Evolutionary conservation across 169 alveolate genomes (phyloP).

Genomic region (Plasmodium gaboni): DNA sequence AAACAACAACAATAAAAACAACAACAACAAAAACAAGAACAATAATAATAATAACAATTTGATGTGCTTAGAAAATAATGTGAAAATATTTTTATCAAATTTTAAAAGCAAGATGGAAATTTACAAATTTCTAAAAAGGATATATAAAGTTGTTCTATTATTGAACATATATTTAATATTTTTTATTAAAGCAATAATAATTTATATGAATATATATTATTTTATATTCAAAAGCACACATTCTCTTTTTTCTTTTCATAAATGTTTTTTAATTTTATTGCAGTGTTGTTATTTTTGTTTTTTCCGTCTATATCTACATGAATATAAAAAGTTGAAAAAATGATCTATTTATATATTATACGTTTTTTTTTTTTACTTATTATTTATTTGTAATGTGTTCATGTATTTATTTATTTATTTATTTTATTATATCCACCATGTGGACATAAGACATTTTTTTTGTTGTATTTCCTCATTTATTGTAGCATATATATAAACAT

Average conservation of each 20-base stretch:
- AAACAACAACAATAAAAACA: no score
- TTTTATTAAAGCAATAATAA: conserved; percentile 27
- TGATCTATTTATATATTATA: no score
- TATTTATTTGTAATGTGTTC: no score
- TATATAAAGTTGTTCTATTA: conserved; percentile 18
- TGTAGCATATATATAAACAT: no score
- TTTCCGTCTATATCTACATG: conserved; percentile 25
- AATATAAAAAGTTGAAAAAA: conserved; percentile 6
- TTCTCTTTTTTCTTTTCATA: conserved; percentile 4
- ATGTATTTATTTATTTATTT: no score
- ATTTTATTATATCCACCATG: no score
- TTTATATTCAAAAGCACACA: background rate
- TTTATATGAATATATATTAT: conserved; percentile 22
- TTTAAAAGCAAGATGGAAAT: conserved; percentile 45
- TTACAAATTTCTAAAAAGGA: conserved; percentile 11
- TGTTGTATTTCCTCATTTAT: no score
- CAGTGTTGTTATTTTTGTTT: conserved; percentile 38
- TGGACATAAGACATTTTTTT: no score
- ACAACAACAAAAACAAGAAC: background rate
- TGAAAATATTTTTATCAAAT: conserved; percentile 18
- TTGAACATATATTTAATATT: conserved; percentile 20
- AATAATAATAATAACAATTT: background rate
- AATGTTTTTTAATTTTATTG: conserved; percentile 3
- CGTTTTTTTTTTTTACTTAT: no score
- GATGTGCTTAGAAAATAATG: conserved; percentile 8